These are phyloP conservation scores for Fragilaria radians DNA, from an alignment of 108 stramenopile genomes.

Conservation along the genomic window DNA sequence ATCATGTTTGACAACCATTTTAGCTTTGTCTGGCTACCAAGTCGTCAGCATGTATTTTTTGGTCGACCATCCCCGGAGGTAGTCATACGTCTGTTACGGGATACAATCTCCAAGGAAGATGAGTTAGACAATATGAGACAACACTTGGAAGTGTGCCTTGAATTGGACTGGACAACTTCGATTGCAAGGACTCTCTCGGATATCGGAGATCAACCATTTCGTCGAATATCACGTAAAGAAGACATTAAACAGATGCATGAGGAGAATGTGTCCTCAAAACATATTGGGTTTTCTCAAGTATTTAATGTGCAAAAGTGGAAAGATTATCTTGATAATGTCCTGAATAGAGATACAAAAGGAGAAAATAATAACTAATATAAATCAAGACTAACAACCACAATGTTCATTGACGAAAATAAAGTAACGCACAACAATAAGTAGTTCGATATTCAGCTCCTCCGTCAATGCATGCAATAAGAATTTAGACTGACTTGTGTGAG, in stretches of 20 bases:
- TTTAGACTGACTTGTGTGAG: no score
- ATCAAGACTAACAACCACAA: no score
- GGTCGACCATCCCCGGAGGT: conserved; percentile 69
- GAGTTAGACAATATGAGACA: conserved; percentile 13
- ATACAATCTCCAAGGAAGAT: conserved; percentile 14
- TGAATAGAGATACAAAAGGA: conserved; percentile 5
- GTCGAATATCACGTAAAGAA: conserved; percentile 17
- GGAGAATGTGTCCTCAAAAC: conserved; percentile 8
- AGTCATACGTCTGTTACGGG: conserved; percentile 47
- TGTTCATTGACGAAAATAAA: no score
- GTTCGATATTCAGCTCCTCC: no score
- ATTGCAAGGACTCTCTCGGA: conserved; percentile 16
- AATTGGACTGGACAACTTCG: conserved; percentile 18
- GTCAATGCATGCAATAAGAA: no score
- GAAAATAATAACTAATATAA: no score
- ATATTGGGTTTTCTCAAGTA: conserved; percentile 2
- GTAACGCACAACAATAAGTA: no score
- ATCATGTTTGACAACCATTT: conserved; percentile 76
- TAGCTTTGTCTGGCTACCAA: conserved; percentile 76
- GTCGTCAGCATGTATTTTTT: conserved; percentile 72
- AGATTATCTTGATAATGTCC: conserved; percentile 20
- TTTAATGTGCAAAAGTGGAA: conserved; percentile 19
- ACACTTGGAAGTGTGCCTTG: conserved; percentile 8
- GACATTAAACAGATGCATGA: conserved; percentile 19
- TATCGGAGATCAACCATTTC: conserved; percentile 10